Evolutionary conservation across 768 basidiomycete genomes (phyloP).

Genomic region (Calocera cornea): DNA sequence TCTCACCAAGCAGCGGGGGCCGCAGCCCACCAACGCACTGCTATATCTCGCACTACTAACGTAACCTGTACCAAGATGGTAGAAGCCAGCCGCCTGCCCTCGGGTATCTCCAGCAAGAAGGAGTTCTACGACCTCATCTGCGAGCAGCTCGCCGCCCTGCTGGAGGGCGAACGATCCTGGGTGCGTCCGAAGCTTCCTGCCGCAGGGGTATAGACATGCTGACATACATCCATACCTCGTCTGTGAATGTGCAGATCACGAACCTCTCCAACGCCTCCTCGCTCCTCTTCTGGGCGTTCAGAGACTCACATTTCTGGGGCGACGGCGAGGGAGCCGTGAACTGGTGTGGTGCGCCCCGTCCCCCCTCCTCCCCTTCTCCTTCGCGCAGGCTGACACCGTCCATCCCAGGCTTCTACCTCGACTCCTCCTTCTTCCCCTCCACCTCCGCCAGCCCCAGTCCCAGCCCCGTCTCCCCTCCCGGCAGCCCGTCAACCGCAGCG

Average conservation of each 20-base stretch:
- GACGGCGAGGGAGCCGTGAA: constrained; percentile 56
- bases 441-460: constrained; percentile 20
- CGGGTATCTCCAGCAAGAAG: constrained; percentile 51
- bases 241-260: constrained; percentile 47
- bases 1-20: too few relatives aligned
- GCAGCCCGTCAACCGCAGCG: constrained; percentile 9
- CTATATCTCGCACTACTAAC: too few relatives aligned
- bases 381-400: background rate
- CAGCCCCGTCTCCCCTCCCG: constrained; percentile 19
- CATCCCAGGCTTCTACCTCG: constrained; percentile 72
- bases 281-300: constrained; percentile 63
- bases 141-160: constrained; percentile 43
- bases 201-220: background rate
- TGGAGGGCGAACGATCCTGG: constrained; percentile 65
- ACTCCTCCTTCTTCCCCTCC: constrained; percentile 46
- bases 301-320: constrained; percentile 57
- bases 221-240: background rate
- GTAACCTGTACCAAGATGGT: background rate
- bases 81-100: constrained; percentile 60
- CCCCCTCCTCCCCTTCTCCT: background rate
- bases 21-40: too few relatives aligned
- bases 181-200: constrained; percentile 30
- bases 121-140: constrained; percentile 73
- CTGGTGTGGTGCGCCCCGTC: constrained; percentile 66
- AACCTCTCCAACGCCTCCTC: constrained; percentile 76